phyloP scores from a whole-genome alignment of 2,329 filamentous ascomycete genomes.

The Trematosphaeria pertusa region DNA sequence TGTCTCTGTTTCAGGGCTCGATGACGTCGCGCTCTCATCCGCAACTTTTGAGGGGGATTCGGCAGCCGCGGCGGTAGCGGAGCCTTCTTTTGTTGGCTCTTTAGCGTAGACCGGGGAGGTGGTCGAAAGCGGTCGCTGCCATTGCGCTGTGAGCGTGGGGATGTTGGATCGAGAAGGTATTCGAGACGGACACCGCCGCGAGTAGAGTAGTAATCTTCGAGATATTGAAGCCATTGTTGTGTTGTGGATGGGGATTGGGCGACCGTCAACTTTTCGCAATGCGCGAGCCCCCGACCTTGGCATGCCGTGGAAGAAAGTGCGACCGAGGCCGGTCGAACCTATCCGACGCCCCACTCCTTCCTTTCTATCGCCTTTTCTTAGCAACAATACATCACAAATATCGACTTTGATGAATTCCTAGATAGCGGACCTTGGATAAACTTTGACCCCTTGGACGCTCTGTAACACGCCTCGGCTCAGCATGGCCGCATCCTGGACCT shows the following conservation, averaged over 20 bases:
- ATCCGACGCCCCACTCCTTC: too few relatives aligned
- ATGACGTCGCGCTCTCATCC: constrained; percentile 2
- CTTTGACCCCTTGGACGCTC: too few relatives aligned
- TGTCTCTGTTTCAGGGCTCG: constrained; percentile 18
- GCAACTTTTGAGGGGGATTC: constrained; percentile 15
- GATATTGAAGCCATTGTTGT: constrained; percentile 46
- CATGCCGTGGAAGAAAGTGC: constrained; percentile 27
- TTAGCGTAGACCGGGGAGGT: constrained; percentile 28
- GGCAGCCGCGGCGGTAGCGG: constrained; percentile 11
- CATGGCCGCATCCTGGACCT: too few relatives aligned
- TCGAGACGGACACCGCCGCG: constrained; percentile 35
- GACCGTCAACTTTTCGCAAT: constrained; percentile 41
- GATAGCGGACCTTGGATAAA: too few relatives aligned
- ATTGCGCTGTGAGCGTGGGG: constrained; percentile 31
- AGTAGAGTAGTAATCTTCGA: constrained; percentile 39
- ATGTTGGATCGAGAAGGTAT: constrained; percentile 23
- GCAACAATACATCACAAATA: too few relatives aligned
- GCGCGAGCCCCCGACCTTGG: constrained; percentile 31
- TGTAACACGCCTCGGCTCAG: too few relatives aligned
- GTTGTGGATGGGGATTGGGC: constrained; percentile 15
- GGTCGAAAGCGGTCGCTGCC: constrained; percentile 42
- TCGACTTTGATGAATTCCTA: too few relatives aligned
- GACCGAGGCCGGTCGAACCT: constrained; percentile 27
- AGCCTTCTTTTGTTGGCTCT: constrained; percentile 24
- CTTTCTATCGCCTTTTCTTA: too few relatives aligned